Evolutionary conservation across 495 filamentous ascomycete species (phyloP).

Genomic region (Corynascus novoguineensis): DNA sequence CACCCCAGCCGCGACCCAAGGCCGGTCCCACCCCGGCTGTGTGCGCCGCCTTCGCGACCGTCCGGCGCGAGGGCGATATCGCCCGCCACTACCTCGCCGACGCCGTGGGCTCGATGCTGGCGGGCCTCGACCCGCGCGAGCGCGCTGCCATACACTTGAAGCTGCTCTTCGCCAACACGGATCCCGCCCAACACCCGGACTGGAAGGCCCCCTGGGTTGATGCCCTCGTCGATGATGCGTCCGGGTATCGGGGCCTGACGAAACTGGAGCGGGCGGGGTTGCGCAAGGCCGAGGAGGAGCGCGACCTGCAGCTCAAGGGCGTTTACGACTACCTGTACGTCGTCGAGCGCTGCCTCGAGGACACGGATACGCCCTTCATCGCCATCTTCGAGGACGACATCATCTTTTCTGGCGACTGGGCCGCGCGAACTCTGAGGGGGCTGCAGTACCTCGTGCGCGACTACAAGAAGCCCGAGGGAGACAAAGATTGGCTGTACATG

Average conservation of each 20-base stretch:
- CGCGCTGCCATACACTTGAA: slow-evolving; percentile 29
- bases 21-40: slow-evolving; percentile 25
- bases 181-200: slow-evolving; percentile 14
- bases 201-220: slow-evolving; percentile 19
- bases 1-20: slow-evolving; percentile 6
- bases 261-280: slow-evolving; percentile 22
- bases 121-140: slow-evolving; percentile 32
- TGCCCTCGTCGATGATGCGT: slow-evolving; percentile 26
- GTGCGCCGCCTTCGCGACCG: slow-evolving; percentile 36
- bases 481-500: slow-evolving; percentile 42
- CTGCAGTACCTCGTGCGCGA: slow-evolving; percentile 30
- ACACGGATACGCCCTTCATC: slow-evolving; percentile 39
- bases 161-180: slow-evolving; percentile 34
- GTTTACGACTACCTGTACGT: slow-evolving; percentile 44
- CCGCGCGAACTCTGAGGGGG: slow-evolving; percentile 37
- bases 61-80: slow-evolving; percentile 26
- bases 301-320: slow-evolving; percentile 29
- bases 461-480: slow-evolving; percentile 16
- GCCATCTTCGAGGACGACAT: slow-evolving; percentile 49
- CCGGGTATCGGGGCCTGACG: slow-evolving; percentile 17
- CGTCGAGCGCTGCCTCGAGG: slow-evolving; percentile 34
- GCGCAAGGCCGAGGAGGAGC: slow-evolving; percentile 17
- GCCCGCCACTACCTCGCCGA: slow-evolving; percentile 33
- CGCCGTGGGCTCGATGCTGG: slow-evolving; percentile 35
- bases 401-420: slow-evolving; percentile 44